Base-by-base conservation (phyloP, 1,284 basidiomycete genomes). In the Golubevia sp. region DNA sequence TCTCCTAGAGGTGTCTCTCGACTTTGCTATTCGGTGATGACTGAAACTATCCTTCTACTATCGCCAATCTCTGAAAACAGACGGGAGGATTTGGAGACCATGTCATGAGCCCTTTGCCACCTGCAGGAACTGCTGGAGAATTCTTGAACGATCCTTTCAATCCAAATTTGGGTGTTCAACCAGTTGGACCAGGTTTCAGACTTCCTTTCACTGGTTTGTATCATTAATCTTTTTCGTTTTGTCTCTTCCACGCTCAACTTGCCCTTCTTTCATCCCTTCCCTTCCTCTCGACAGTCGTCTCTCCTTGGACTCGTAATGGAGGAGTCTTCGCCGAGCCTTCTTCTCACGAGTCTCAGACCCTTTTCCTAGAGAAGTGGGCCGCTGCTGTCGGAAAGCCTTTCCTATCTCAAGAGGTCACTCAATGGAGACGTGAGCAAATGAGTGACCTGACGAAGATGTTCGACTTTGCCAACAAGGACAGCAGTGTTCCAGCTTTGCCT, bases 21-120 rank as follows among this genome's bases (percentile, higher is more conserved):
- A 34, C 11, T 11, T 34, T 11, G 4, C 38, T 44, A 8, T 44
- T n/a, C n/a, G n/a, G n/a, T n/a, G n/a, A n/a, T n/a, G n/a, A n/a
- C n/a, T n/a, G n/a, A n/a, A n/a, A n/a, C 38, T 44, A 13, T 44
- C 38, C 38, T 44, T 44, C 18, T 18, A 44, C 38, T 44, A 13
- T 44, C 18, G 18, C 18, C 11, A 13, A 8, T 44, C 38, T 44
- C 13, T 8, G 11, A 3, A 5, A 34, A 34, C 38, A 68, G 63
- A 79, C 73, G 8, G 76, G 76, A 20, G 76, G 76, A 13, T 77
- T 68, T 66, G 69, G 58, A 1, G 76, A 79, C 61, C 76, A 79
- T 51, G 76, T 76, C 18, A 61, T 69, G 38, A 49, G 58, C 5
- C 54, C 61, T 2, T 66, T 64, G 2, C 23, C 63, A 15, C 66